phyloP scores from a whole-genome alignment of 441 rosid genomes.

The Brassica balearica region DNA sequence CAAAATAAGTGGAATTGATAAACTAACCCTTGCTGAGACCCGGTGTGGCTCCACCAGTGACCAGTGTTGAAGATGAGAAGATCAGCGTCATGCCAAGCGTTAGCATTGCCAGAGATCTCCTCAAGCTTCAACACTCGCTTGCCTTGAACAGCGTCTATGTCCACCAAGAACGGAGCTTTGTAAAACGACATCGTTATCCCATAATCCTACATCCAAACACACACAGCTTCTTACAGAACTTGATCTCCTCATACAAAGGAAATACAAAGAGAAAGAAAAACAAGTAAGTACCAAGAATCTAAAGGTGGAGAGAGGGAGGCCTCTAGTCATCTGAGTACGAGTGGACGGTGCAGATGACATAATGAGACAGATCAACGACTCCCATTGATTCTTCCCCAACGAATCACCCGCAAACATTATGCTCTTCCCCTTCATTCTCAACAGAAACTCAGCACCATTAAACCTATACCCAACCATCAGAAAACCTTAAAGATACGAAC shows the following conservation, averaged over 20 bases:
- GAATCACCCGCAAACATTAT: conserved; percentile 95
- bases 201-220: conserved; percentile 59
- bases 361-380: conserved; percentile 82
- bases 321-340: conserved; percentile 64
- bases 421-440: conserved; percentile 69
- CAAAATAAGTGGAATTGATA: too few relatives aligned
- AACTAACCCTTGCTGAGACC: conserved; percentile 68
- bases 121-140: conserved; percentile 71
- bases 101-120: conserved; percentile 67
- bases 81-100: conserved; percentile 67
- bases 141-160: conserved; percentile 69
- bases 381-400: conserved; percentile 86
- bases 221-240: too few relatives aligned
- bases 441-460: conserved; percentile 70
- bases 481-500: neutral
- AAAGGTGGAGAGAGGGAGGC: conserved; percentile 72
- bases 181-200: conserved; percentile 69
- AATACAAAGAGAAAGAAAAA: too few relatives aligned
- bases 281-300: conserved; percentile 62
- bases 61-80: conserved; percentile 85
- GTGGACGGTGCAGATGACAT: conserved; percentile 59
- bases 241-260: too few relatives aligned
- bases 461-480: conserved; percentile 51
- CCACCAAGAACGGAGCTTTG: conserved; percentile 85
- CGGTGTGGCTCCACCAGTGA: conserved; percentile 90